Base-by-base conservation (phyloP, 2,329 filamentous ascomycete genomes). In the Colletotrichum zoysiae region DNA sequence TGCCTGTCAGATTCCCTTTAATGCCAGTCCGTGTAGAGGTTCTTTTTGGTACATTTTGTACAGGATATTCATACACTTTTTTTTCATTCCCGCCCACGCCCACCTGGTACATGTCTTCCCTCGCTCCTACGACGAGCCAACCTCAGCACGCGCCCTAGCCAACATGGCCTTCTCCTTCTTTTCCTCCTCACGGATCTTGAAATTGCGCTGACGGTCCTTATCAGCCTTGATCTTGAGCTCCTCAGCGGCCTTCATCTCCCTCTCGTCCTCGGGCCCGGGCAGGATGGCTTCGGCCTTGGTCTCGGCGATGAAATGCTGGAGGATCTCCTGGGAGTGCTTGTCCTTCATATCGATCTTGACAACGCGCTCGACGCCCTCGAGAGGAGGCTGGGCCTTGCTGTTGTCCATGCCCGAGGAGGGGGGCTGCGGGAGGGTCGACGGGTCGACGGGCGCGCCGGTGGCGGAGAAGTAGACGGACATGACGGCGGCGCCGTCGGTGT, bases 381-480 rank as follows among this genome's bases (percentile, higher is more conserved):
- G 35, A 1, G 87, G 85, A 16, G 82, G 76, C 8, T 85, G 86
- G 1, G 87, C 87, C 68, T 84, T 84, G 76, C 84, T 84, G 61
- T 83, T 77, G 77, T 86, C 85, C 16, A 78, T 78, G 40, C 80
- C 82, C 56, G 88, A 88, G 38, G 87, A 88, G 42, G 79, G 78
- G 33, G 84, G 82, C 74, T 86, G 84, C 44, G 81, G 79, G 56
- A 76, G 71, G 74, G 81, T 67, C 75, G 78, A 56, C 68, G 81
- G 65, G 73, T 76, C 73, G 68, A 76, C 71, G 68, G 79, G 62
- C 67, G 74, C 70, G 67, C 42, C 67, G 71, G 83, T 84, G 18
- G 50, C 58, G 77, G 85, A 85, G 76, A 91, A 88, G 82, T 92
- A 91, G 76, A 95, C 85, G 72, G 88, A 90, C 82, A 95, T 85